Base-by-base conservation (phyloP, 1,284 basidiomycete species). In the Rhodotorula glutinis region DNA sequence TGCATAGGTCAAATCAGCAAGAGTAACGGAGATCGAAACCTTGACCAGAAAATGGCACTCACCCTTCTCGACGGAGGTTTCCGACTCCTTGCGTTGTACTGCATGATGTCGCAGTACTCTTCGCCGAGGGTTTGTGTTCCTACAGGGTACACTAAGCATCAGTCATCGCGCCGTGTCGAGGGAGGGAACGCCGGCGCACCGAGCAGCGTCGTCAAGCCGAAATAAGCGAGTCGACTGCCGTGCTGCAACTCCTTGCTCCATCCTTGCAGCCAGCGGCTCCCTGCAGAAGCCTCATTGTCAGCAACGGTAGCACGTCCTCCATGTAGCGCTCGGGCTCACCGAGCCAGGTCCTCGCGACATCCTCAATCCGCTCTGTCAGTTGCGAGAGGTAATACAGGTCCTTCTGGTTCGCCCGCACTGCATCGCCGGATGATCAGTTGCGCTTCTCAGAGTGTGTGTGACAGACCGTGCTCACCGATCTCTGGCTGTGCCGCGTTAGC, bases 111-210 rank as follows among this genome's bases (percentile, higher is more conserved):
- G 57, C 79, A 79, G 63, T 80, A 80, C 69, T 80, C 79, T 61
- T 80, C 79, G 1, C 79, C 79, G 9, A 80, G 71, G 25, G 79
- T 80, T 71, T 80, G 79, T 3, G 78, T 76, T 5, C 79, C 79
- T 70, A 71, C 53, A 3, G 33, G 65, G 0, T 8, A 9, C 0
- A 13, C 19, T 0, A 10, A 11, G n/a, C 25, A 14, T 66, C 25
- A 66, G 44, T 21, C 7, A 3, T 9, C 1, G 23, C 25, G 10
- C n/a, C 29, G 16, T 2, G 23, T 0, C 17, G 14, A 9, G 19
- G 10, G 0, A 27, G 33, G 16, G 2, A 5, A 1, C 2, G 33
- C 17, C 43, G 21, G 41, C 68, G 33, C 14, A 75, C 75, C 75
- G 0, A 74, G 68, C 19, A 75, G 59, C 0, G 78, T 79, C 0